A percentile compares a stretch with the other conserved stretches of the same genome.
These are phyloP conservation scores for Monilinia polystroma DNA, from an alignment of 2,329 filamentous ascomycete species.

Conservation along the genomic window DNA sequence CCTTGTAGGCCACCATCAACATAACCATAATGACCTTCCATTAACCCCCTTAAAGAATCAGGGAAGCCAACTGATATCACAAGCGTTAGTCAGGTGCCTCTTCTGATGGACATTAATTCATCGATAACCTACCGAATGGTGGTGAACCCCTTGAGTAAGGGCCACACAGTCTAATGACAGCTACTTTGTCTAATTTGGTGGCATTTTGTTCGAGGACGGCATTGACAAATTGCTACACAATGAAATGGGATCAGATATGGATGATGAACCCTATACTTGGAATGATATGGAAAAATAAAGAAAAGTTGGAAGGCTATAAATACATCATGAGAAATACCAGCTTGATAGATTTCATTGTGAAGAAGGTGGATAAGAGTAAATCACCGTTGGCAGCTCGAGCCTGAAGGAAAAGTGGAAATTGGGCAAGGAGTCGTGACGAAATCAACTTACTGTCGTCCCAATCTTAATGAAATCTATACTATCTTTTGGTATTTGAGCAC, in stretches of 20 bases:
- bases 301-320: background rate
- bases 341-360: background rate
- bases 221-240: constrained; percentile 48
- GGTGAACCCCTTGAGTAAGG: constrained; percentile 50
- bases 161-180: constrained; percentile 51
- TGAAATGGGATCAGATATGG: background rate
- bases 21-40: constrained; percentile 50
- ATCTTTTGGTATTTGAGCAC: constrained; percentile 42
- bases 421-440: background rate
- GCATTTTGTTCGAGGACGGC: constrained; percentile 52
- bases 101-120: background rate
- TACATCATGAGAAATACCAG: background rate
- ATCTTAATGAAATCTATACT: constrained; percentile 50
- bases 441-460: constrained; percentile 41
- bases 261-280: background rate
- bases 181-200: constrained; percentile 50
- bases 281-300: constrained; percentile 7
- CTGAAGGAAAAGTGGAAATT: background rate
- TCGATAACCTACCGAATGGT: constrained; percentile 41
- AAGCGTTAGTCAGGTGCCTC: background rate
- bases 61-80: constrained; percentile 47
- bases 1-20: constrained; percentile 45
- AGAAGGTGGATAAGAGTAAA: background rate
- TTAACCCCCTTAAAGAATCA: constrained; percentile 45
- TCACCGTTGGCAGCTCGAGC: no score